Percentiles rank a stretch among this genome's conserved stretches.
Conservation (phyloP, 495 filamentous ascomycete species). For the Xylaria flabelliformis region DNA sequence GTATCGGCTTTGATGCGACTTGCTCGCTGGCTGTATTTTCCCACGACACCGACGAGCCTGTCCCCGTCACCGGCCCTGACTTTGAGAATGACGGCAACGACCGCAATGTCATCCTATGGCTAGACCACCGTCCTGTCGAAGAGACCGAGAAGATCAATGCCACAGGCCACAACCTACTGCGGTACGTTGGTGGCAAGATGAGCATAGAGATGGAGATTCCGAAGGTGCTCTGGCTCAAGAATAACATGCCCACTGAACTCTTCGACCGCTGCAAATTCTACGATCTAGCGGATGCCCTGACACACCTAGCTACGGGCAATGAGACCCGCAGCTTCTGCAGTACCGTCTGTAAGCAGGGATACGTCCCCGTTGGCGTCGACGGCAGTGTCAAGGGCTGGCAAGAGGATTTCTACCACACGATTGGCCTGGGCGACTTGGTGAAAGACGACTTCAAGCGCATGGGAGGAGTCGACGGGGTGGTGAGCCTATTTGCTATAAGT, state of each 20-base stretch:
- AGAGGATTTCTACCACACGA: slow-evolving; percentile 84
- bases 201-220: slow-evolving; percentile 99
- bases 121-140: slow-evolving; percentile 87
- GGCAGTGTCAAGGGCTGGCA: slow-evolving; percentile 99
- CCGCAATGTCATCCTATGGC: slow-evolving; percentile 90
- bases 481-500: slow-evolving; percentile 60
- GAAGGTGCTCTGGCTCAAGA: slow-evolving; percentile 97
- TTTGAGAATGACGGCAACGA: slow-evolving; percentile 80
- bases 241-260: slow-evolving; percentile 91
- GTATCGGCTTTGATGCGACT: slow-evolving; percentile 96
- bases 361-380: slow-evolving; percentile 92
- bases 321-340: slow-evolving; percentile 93
- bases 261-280: slow-evolving; percentile 96
- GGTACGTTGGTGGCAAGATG: slow-evolving; percentile 96
- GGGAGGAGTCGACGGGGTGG: slow-evolving; percentile 92
- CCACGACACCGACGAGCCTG: slow-evolving; percentile 84
- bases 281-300: slow-evolving; percentile 91
- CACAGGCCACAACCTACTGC: slow-evolving; percentile 88
- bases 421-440: slow-evolving; percentile 81
- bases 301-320: slow-evolving; percentile 92
- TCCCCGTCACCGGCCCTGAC: slow-evolving; percentile 85
- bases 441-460: slow-evolving; percentile 88
- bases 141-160: slow-evolving; percentile 92
- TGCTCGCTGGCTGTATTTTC: slow-evolving; percentile 93
- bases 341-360: slow-evolving; percentile 94